Evolutionary conservation across 2,329 filamentous ascomycete genomes (phyloP).

Genomic region (Aspergillus sp.): DNA sequence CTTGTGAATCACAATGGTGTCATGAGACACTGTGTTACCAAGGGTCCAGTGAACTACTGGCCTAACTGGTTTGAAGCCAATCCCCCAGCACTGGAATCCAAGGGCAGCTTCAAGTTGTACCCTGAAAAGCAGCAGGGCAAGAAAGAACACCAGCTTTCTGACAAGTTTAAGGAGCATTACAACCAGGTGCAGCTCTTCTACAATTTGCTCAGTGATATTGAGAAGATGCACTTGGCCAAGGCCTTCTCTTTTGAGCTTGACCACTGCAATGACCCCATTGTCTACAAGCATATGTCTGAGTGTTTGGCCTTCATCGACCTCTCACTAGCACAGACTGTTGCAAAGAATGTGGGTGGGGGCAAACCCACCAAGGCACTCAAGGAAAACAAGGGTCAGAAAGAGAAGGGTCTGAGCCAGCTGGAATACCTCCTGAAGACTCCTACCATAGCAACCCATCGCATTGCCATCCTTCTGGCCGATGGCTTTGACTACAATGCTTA

Average conservation of each 20-base stretch:
- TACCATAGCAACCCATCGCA: conserved; percentile 61
- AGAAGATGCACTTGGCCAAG: conserved; percentile 29
- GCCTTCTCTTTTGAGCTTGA: conserved; percentile 34
- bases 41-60: conserved; percentile 70
- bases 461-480: conserved; percentile 70
- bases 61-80: conserved; percentile 60
- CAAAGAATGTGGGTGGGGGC: conserved; percentile 62
- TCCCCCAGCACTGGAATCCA: conserved; percentile 53
- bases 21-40: conserved; percentile 63
- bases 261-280: conserved; percentile 62
- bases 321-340: conserved; percentile 59
- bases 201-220: conserved; percentile 27
- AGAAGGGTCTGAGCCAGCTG: conserved; percentile 55
- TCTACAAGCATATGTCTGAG: conserved; percentile 62
- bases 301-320: conserved; percentile 65
- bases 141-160: conserved; percentile 50
- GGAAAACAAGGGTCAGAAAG: conserved; percentile 59
- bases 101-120: conserved; percentile 64
- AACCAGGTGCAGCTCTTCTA: conserved; percentile 33
- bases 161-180: conserved; percentile 38
- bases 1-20: conserved; percentile 64
- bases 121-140: conserved; percentile 58
- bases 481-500: conserved; percentile 64
- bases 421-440: conserved; percentile 57
- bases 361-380: conserved; percentile 47